These are phyloP conservation scores for Karstenula rhodostoma DNA, from an alignment of 2,329 filamentous ascomycete species.

Conservation along the genomic window DNA sequence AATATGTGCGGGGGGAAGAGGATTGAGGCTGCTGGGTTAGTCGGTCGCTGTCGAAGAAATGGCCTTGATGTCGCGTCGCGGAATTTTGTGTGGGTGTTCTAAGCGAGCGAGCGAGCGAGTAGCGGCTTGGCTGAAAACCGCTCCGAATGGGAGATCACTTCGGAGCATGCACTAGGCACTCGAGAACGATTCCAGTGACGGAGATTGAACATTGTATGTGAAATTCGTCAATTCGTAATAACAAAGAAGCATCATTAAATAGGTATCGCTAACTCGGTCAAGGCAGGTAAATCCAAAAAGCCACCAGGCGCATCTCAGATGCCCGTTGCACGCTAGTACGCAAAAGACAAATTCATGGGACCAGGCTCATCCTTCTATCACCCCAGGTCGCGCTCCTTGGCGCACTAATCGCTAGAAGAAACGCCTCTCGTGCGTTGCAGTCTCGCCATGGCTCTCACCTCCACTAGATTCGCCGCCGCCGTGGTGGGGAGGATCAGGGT, in stretches of 20 bases:
- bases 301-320: slow-evolving; percentile 4
- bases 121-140: neutral
- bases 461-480: slow-evolving; percentile 22
- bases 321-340: neutral
- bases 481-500: slow-evolving; percentile 59
- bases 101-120: slow-evolving; percentile 25
- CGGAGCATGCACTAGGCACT: neutral
- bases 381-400: neutral
- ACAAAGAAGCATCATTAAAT: slow-evolving; percentile 13
- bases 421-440: slow-evolving; percentile 1
- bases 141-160: neutral
- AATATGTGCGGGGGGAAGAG: slow-evolving; percentile 31
- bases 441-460: slow-evolving; percentile 1
- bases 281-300: neutral
- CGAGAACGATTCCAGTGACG: neutral
- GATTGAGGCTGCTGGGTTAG: slow-evolving; percentile 38
- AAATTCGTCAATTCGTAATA: neutral
- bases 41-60: slow-evolving; percentile 40
- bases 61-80: slow-evolving; percentile 4
- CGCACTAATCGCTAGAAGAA: neutral
- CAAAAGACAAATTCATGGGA: neutral
- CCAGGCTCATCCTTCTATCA: neutral
- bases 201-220: neutral
- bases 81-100: slow-evolving; percentile 17
- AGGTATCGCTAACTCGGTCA: slow-evolving; percentile 10